phyloP scores from a whole-genome alignment of 129 eudicot genomes.

The Centella asiatica region DNA sequence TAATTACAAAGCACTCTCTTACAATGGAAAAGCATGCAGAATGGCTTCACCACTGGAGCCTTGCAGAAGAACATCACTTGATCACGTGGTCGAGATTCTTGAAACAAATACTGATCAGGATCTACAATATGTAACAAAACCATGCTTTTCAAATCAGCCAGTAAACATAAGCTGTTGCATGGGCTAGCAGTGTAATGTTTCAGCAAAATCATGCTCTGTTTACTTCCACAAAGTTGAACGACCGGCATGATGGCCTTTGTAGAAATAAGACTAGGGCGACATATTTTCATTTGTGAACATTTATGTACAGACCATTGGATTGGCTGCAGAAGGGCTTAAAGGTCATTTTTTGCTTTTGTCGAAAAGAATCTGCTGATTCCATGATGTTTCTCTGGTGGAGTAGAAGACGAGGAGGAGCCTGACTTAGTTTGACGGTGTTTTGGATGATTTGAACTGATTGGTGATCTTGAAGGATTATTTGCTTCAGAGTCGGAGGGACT shows the following conservation, averaged over 20 bases:
- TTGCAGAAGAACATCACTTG: not conserved
- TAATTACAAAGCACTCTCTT: not conserved
- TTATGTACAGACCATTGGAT: not conserved
- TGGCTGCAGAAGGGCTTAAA: constrained; percentile 3
- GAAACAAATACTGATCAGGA: too few species aligned
- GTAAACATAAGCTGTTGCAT: too few species aligned
- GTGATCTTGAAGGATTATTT: constrained; percentile 31
- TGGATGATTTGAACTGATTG: constrained; percentile 19
- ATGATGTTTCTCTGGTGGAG: constrained; percentile 48
- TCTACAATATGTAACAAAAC: too few species aligned
- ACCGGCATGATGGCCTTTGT: too few species aligned
- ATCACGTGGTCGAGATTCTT: too few species aligned
- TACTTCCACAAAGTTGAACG: too few species aligned
- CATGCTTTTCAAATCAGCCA: too few species aligned
- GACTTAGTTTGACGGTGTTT: constrained; percentile 46
- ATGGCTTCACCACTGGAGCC: not conserved
- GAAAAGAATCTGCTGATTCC: constrained; percentile 57
- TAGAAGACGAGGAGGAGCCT: constrained; percentile 31
- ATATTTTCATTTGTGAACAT: not conserved
- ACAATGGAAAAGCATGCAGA: not conserved
- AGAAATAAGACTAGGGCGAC: too few species aligned
- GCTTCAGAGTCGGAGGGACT: constrained; percentile 38
- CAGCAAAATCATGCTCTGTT: too few species aligned
- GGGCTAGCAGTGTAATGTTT: too few species aligned
- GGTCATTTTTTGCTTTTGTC: constrained; percentile 28